A percentile compares a stretch with the other conserved stretches of the same genome.
Conservation (phyloP, 2,329 filamentous ascomycete species). For the Aspergillus novofumigatus region DNA sequence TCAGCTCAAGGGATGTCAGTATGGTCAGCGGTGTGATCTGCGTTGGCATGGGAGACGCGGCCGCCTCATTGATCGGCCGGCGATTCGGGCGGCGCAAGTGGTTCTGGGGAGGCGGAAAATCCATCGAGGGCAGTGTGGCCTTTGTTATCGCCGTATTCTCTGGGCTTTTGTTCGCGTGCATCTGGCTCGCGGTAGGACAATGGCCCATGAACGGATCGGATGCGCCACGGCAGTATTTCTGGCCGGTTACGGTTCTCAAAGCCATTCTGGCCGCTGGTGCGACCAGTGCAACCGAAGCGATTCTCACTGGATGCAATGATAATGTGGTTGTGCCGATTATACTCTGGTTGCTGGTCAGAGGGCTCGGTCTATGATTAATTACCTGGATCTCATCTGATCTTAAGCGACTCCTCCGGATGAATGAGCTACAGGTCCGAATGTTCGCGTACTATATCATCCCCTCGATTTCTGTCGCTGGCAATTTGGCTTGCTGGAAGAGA, state of each 20-base stretch:
- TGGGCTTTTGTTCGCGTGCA: conserved; percentile 65
- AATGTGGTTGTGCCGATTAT: conserved; percentile 95
- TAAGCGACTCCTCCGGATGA: background rate
- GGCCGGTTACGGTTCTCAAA: conserved; percentile 48
- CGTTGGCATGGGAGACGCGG: conserved; percentile 91
- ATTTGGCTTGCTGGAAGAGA: too few species aligned
- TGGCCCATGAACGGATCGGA: conserved; percentile 49
- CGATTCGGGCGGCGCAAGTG: conserved; percentile 85
- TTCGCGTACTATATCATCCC: background rate
- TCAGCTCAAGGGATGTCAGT: conserved; percentile 68
- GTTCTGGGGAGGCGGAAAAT: conserved; percentile 96
- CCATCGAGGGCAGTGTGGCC: conserved; percentile 77
- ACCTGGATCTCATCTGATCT: background rate
- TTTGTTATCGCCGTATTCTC: conserved; percentile 75
- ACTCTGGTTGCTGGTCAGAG: conserved; percentile 86
- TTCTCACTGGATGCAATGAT: conserved; percentile 94
- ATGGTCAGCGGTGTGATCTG: conserved; percentile 93
- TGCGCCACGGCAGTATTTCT: conserved; percentile 17
- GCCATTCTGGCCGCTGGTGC: conserved; percentile 68
- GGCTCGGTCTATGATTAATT: conserved; percentile 46
- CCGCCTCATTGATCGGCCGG: conserved; percentile 82
- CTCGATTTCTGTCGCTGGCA: background rate
- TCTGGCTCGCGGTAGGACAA: conserved; percentile 72
- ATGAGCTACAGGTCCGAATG: background rate
- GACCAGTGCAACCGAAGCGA: conserved; percentile 89